Conservation (phyloP, 2,329 filamentous ascomycete genomes). For the Ophiostoma tasmaniense region DNA sequence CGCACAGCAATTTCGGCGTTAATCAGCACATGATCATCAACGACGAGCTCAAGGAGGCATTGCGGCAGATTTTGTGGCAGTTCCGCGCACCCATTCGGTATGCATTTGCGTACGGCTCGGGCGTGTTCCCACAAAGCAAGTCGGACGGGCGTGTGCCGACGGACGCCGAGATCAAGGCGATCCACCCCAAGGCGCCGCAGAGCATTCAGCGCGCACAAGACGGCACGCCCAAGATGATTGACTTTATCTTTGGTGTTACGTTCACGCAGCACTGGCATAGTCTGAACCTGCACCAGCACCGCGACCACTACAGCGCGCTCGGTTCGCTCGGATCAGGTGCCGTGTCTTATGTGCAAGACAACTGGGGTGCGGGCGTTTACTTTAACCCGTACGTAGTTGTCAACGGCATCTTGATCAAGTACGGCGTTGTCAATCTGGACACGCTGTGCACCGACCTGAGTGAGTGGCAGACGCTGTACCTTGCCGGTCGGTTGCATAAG, state of each 20-base stretch:
- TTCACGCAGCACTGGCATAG: constrained; percentile 96
- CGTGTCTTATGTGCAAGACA: constrained; percentile 78
- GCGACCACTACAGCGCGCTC: constrained; percentile 83
- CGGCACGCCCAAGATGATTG: constrained; percentile 89
- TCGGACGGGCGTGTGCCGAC: constrained; percentile 46
- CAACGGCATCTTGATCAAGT: constrained; percentile 94
- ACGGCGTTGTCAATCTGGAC: constrained; percentile 90
- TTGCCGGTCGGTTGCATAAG: constrained; percentile 94
- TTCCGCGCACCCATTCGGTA: constrained; percentile 92
- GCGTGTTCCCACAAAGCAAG: constrained; percentile 75
- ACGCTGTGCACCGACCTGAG: constrained; percentile 80
- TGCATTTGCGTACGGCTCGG: constrained; percentile 94
- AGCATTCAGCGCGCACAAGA: constrained; percentile 79
- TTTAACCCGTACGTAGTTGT: constrained; percentile 94
- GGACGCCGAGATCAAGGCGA: constrained; percentile 49
- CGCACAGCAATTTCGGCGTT: constrained; percentile 74
- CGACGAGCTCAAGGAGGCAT: constrained; percentile 83
- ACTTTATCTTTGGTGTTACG: constrained; percentile 94
- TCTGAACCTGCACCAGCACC: constrained; percentile 79
- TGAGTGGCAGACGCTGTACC: constrained; percentile 88
- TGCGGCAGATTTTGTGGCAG: constrained; percentile 80
- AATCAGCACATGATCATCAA: constrained; percentile 97
- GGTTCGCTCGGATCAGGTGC: constrained; percentile 75
- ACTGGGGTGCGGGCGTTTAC: constrained; percentile 87
- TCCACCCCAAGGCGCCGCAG: constrained; percentile 74